Evolutionary conservation across 23 red algal species (phyloP), one percentile per base, ranked within the genome.

Genomic region (Gracilaria caudata): DNA sequence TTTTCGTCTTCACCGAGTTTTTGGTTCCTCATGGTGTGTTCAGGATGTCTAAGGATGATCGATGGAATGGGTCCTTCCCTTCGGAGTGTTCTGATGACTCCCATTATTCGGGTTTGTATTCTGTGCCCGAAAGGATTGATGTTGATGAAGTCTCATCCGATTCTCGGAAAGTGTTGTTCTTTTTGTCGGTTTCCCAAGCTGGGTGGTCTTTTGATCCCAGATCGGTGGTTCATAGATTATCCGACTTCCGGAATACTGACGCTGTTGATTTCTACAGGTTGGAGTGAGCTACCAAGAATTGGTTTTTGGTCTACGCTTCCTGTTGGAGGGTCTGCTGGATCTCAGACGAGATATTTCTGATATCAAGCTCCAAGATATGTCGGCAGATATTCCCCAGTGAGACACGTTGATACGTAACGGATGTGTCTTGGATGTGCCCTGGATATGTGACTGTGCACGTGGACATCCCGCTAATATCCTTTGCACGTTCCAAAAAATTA

Each of bases 361-460:
- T 35, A 34, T 65, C 60, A 28, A 65, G 20, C 32, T 65, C 26
- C 60, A 23, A 34, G 60, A 65, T 65, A 34, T 65, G 25, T 65
- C 60, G 60, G 60, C 8, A 34, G 60, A 65, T 65, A 65, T 65
- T 65, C 60, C n/a, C 32, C 7, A 28, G 26, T 35, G 49, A 53
- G 49, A 17, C 49, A 53, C 13, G 49, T 53, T 53, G 49, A 53
- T 53, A 16, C 49, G 49, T 17, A 16, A 53, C 49, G 13, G 49
- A 17, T 53, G 13, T 17, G 41, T 16, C 1, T 53, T 53, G 6
- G 49, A 53, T 53, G 49, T 17, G 14, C 49, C 1, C 1, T 17
- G 49, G 49, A 53, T 53, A 16, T 53, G 6, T 7, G 49, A 17
- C 8, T 9, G 5, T 53, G 49, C 5, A 16, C 49, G 49, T 53